Conservation (phyloP, 164 flowering plant species). For the Dillenia turbinata region DNA sequence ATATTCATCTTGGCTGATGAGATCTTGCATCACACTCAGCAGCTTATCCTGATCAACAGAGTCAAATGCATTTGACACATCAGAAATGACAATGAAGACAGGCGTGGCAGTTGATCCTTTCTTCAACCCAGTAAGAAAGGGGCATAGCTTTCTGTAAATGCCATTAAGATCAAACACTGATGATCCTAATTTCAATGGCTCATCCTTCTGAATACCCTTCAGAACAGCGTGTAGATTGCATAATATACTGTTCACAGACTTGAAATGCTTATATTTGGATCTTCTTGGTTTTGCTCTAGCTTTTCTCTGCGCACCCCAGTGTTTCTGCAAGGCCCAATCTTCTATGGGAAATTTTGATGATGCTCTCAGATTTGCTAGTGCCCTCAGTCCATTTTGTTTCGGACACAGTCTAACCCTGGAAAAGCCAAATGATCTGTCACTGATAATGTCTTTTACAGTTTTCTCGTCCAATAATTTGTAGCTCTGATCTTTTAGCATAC, state of each 20-base stretch:
- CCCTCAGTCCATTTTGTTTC: constrained; percentile 62
- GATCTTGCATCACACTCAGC: constrained; percentile 55
- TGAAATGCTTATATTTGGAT: constrained; percentile 22
- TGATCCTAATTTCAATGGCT: constrained; percentile 67
- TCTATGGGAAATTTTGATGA: constrained; percentile 34
- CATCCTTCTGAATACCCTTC: constrained; percentile 45
- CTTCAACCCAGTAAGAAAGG: constrained; percentile 49
- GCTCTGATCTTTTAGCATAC: constrained; percentile 28
- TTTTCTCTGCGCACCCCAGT: constrained; percentile 6
- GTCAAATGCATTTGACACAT: constrained; percentile 91
- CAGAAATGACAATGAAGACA: constrained; percentile 61
- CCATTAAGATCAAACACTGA: constrained; percentile 85
- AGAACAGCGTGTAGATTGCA: constrained; percentile 59
- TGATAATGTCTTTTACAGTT: constrained; percentile 31
- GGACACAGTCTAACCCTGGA: constrained; percentile 77
- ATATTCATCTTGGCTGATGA: constrained; percentile 46
- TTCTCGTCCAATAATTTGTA: constrained; percentile 34
- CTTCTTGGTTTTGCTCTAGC: neutral
- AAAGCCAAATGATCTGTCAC: constrained; percentile 58
- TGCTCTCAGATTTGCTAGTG: constrained; percentile 65
- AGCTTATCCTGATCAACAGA: constrained; percentile 77
- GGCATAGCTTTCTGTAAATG: constrained; percentile 59
- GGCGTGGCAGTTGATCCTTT: constrained; percentile 27
- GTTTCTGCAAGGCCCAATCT: constrained; percentile 10
- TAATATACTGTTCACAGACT: constrained; percentile 58